Evolutionary conservation across 495 filamentous ascomycete species (phyloP).

Genomic region (Glarea lozoyensis): DNA sequence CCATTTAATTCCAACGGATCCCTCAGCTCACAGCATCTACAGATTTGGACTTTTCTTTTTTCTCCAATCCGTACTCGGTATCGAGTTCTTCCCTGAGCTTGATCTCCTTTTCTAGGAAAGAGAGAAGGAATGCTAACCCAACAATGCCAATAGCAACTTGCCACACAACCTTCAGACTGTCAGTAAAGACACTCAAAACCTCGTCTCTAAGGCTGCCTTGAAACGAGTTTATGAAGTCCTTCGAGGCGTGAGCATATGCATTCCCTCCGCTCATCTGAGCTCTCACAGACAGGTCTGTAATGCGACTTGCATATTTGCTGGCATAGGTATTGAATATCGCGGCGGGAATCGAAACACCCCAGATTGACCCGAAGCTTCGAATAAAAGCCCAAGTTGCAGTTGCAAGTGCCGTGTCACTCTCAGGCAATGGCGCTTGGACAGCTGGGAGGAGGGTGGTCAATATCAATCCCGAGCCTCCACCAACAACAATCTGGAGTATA

Average conservation of each 20-base stretch:
- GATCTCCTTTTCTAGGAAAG: slow-evolving; percentile 23
- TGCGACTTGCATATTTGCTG: slow-evolving; percentile 11
- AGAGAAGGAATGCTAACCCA: slow-evolving; percentile 15
- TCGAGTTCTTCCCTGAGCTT: slow-evolving; percentile 21
- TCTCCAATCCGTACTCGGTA: slow-evolving; percentile 25
- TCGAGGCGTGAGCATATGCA: slow-evolving; percentile 4
- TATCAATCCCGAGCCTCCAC: slow-evolving; percentile 49
- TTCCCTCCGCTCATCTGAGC: not conserved
- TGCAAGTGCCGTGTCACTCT: slow-evolving; percentile 27
- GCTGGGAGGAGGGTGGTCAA: slow-evolving; percentile 4
- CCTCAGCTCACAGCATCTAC: too few relatives aligned
- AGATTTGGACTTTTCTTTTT: not conserved
- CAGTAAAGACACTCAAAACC: slow-evolving; percentile 19
- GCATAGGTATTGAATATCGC: slow-evolving; percentile 38
- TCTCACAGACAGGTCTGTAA: slow-evolving; percentile 14
- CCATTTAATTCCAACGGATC: too few relatives aligned
- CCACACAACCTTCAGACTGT: slow-evolving; percentile 19
- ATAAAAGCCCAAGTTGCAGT: slow-evolving; percentile 38
- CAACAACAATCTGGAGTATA: slow-evolving; percentile 56
- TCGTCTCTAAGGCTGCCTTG: slow-evolving; percentile 1
- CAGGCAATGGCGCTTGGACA: not conserved
- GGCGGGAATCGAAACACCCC: slow-evolving; percentile 40
- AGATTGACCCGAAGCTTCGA: slow-evolving; percentile 38
- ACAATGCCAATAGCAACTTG: slow-evolving; percentile 20
- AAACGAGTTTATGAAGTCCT: slow-evolving; percentile 1